phyloP scores from a whole-genome alignment of 169 alveolate species.

The Eimeria acervulina region DNA sequence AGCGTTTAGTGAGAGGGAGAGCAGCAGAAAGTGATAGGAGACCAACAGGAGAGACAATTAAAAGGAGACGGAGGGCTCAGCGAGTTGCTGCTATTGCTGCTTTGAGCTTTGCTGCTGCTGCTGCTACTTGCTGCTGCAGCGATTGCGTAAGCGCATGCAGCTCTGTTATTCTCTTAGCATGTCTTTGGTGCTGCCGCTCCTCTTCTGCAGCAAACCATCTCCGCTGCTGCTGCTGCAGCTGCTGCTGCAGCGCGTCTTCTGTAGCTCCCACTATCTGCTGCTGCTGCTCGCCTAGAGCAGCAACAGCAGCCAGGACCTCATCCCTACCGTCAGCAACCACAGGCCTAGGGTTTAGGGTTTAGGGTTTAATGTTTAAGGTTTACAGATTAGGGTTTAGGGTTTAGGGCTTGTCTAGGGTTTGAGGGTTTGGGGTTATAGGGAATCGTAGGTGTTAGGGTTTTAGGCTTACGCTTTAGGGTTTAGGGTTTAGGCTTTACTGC shows the following conservation, averaged over 20 bases:
- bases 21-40: too few relatives aligned
- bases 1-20: too few relatives aligned
- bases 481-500: too few relatives aligned
- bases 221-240: conserved; percentile 13
- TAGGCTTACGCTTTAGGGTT: too few relatives aligned
- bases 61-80: background rate
- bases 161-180: too few relatives aligned
- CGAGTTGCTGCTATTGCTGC: background rate
- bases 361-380: background rate
- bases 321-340: background rate
- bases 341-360: background rate
- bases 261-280: background rate
- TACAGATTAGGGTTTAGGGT: too few relatives aligned
- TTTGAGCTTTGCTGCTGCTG: too few relatives aligned
- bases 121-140: background rate
- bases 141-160: background rate
- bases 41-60: background rate
- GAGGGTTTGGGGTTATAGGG: too few relatives aligned
- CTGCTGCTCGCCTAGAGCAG: conserved; percentile 1
- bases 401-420: too few relatives aligned
- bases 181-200: background rate
- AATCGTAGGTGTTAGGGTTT: too few relatives aligned
- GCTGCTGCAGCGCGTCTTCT: background rate
- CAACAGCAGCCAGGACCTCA: background rate
- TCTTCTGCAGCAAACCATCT: background rate